Evolutionary conservation across 2,329 filamentous ascomycete species (phyloP), one percentile per base, ranked within the genome.

Genomic region (Paracorniculantispora psalliotae): DNA sequence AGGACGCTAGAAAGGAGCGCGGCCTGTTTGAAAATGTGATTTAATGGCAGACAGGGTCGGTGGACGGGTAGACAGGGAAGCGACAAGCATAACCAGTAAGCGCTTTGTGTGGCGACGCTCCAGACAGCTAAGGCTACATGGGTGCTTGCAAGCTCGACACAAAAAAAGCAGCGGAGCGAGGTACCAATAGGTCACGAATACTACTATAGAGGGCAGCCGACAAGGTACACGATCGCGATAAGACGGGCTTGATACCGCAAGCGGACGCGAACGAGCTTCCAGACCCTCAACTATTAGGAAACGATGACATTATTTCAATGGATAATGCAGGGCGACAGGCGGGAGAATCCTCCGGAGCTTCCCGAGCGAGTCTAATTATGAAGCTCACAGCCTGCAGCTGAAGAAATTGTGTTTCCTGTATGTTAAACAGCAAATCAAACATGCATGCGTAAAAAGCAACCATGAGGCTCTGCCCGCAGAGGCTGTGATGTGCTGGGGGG

Each of bases 371-470:
- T 7, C 17, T 10, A 30, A 28, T 26, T 7, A 28, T 30, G 50
- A 43, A 30, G 37, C 37, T 49, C 46, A 49, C 26, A 26, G 46
- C 46, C 46, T 30, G 26, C 9, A n/a, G 21, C 17, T 33, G 15
- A 28, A 49, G 46, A 49, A 49, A 33, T 49, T 28, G 8, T 46
- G 43, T 5, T 12, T 17, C 21, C n/a, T 7, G 12, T 15, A 46
- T 15, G 23, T 46, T 30, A 33, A 33, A 28, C 25, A 33, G 33
- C 51, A 41, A 41, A 26, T 44, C 37, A 55, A 55, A 25, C 52
- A 33, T 55, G 52, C 28, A 46, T 17, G 21, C 12, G 41, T 35
- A 55, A 46, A 53, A 46, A 53, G 52, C 28, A 55, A 55, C 41
- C 26, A 46, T 46, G 52, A 44, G 39, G 39, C 52, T 46, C 25